phyloP scores from a whole-genome alignment of 1,284 basidiomycete species.

The Coriolopsis trogii region DNA sequence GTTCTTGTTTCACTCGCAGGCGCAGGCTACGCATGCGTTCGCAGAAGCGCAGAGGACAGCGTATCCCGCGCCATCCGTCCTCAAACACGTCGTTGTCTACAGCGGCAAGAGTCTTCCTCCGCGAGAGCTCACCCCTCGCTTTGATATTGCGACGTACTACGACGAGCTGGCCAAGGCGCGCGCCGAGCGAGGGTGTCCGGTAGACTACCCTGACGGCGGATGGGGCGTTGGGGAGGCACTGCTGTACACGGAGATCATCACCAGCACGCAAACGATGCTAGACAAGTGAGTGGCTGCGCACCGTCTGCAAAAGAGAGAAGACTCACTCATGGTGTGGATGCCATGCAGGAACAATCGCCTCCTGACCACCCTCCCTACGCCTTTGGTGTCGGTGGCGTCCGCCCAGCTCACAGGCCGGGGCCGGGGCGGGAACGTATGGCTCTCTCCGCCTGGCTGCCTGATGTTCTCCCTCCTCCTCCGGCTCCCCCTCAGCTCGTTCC shows the following conservation, averaged over 20 bases:
- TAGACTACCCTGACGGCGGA: slow-evolving; percentile 18
- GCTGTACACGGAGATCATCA: slow-evolving; percentile 88
- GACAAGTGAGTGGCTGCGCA: slow-evolving; percentile 79
- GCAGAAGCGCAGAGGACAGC: slow-evolving; percentile 29
- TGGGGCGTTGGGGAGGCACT: slow-evolving; percentile 79
- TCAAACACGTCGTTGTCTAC: slow-evolving; percentile 51
- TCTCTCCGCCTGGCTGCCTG: slow-evolving; percentile 90
- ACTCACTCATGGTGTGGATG: slow-evolving; percentile 1
- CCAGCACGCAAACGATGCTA: slow-evolving; percentile 94
- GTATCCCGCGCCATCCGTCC: slow-evolving; percentile 41
- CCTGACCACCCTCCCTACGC: slow-evolving; percentile 71
- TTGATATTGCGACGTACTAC: slow-evolving; percentile 58
- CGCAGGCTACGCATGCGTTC: slow-evolving; percentile 41
- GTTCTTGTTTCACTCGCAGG: slow-evolving; percentile 58
- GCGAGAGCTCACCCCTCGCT: slow-evolving; percentile 52
- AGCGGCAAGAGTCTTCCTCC: slow-evolving; percentile 39
- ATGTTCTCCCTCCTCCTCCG: slow-evolving; percentile 85
- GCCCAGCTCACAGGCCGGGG: slow-evolving; percentile 90
- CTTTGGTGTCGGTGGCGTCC: slow-evolving; percentile 82
- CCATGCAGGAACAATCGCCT: slow-evolving; percentile 74
- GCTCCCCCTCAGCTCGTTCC: slow-evolving; percentile 54
- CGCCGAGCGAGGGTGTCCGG: slow-evolving; percentile 8
- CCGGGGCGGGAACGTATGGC: slow-evolving; percentile 89
- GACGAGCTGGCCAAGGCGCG: slow-evolving; percentile 29
- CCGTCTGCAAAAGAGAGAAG: no score